Evolutionary conservation across 306 rosid genomes (phyloP).

Genomic region (Abrus pulchellus): DNA sequence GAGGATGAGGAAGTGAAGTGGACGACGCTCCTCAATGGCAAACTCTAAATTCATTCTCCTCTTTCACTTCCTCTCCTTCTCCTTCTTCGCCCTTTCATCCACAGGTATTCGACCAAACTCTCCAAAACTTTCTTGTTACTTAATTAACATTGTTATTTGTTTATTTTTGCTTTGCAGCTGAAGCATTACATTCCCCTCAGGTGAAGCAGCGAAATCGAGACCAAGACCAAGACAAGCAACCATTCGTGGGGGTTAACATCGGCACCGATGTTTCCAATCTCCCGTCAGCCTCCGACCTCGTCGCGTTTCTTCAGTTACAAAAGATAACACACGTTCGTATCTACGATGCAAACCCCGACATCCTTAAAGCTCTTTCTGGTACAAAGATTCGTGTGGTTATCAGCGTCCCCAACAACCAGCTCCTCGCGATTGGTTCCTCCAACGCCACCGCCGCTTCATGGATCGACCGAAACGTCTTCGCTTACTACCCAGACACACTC

Average conservation of each 20-base stretch:
- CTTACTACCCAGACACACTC: conserved; percentile 76
- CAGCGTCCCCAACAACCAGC: conserved; percentile 91
- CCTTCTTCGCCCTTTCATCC: conserved; percentile 36
- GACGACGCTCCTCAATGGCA: conserved; percentile 67
- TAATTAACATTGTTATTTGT: too few species aligned
- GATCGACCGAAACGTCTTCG: conserved; percentile 82
- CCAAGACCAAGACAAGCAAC: conserved; percentile 54
- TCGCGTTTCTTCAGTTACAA: conserved; percentile 72
- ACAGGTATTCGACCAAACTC: conserved; percentile 50
- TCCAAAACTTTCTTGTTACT: too few species aligned
- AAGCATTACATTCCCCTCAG: conserved; percentile 19
- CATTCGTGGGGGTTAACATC: conserved; percentile 86
- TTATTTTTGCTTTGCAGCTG: conserved; percentile 46
- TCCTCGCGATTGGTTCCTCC: conserved; percentile 88
- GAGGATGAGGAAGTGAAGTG: conserved; percentile 67
- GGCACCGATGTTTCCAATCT: conserved; percentile 83
- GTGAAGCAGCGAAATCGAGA: conserved; percentile 44
- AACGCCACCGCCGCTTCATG: conserved; percentile 91
- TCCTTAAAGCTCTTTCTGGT: conserved; percentile 71
- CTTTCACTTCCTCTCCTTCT: conserved; percentile 36
- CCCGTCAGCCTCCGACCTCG: conserved; percentile 59
- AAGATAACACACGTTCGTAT: conserved; percentile 77
- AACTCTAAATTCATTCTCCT: conserved; percentile 50
- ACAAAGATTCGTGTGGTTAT: conserved; percentile 78
- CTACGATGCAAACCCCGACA: conserved; percentile 83